Evolutionary conservation across 805 yeast genomes (phyloP), one percentile per base, ranked within the genome.

Genomic region (Lipomyces kockii): DNA sequence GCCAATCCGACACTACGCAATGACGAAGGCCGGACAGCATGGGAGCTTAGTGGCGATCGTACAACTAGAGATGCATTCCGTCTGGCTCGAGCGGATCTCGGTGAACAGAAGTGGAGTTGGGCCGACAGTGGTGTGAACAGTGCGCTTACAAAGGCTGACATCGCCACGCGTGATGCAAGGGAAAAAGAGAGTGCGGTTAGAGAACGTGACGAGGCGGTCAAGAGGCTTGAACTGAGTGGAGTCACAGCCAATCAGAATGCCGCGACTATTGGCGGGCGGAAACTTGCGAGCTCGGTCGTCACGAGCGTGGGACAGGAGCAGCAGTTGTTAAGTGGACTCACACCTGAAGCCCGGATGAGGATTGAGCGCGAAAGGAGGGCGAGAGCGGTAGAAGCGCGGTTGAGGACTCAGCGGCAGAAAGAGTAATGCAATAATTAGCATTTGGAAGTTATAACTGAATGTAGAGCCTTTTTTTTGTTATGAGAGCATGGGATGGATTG

Each of bases 281-380:
- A 68, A 65, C 62, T 56, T 67, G 76, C 71, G 43, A 65, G 67
- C 63, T 68, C 59, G 43, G 74, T 62, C 61, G 76, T 57, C 29
- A 71, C 76, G 4, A 61, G 73, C n/a, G 58, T 61, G 66, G 34
- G 73, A 60, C 64, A 70, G 12, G 73, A 65, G 9, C 64, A 69
- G 32, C 60, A 71, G 32, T 60, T 70, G 61, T 63, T 65, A 20
- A 46, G 84, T 56, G 88, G 92, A 0, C 80, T 94, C 63, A 83
- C 87, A 7, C 92, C 88, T 0, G 91, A 87, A 32, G 97, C 93
- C 71, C 84, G 86, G 74, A 83, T 84, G 83, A 84, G 88, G 74
- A 79, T 95, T 25, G 92, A 93, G 90, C 85, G 99, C 68, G 99
- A 95, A 74, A 93, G 93, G 75, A 83, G 98, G 63, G 98, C 98